Evolutionary conservation across 495 filamentous ascomycete species (phyloP).

Genomic region (Cercophora sp.): DNA sequence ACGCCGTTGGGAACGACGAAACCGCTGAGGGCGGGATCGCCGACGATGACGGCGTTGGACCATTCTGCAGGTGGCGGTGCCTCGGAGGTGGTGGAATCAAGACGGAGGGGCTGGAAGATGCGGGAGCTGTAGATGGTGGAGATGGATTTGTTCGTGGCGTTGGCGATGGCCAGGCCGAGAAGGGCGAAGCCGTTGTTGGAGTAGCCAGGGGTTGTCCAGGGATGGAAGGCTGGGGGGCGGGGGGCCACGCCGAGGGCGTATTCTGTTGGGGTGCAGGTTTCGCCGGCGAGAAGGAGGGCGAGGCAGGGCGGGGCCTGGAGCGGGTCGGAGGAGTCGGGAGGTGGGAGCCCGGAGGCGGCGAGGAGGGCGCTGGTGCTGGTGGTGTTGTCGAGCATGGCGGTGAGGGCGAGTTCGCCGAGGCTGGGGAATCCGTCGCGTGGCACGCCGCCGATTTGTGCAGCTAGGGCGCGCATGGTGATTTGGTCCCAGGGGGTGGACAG

Average conservation of each 20-base stretch:
- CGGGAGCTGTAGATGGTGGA: conserved; percentile 21
- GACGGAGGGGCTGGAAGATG: conserved; percentile 28
- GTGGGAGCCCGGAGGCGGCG: conserved; percentile 33
- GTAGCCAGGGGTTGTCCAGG: conserved; percentile 31
- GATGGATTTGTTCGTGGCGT: conserved; percentile 24
- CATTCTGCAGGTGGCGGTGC: conserved; percentile 19
- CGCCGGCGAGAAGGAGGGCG: conserved; percentile 13
- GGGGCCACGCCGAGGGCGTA: conserved; percentile 19
- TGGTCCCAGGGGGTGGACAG: conserved; percentile 37
- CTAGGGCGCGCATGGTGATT: conserved; percentile 42
- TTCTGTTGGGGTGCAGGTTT: conserved; percentile 10
- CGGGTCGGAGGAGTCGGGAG: conserved; percentile 26
- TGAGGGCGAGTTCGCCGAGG: conserved; percentile 11
- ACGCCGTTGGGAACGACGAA: conserved; percentile 15
- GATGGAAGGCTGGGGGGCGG: conserved; percentile 24
- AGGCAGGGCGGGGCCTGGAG: conserved; percentile 15
- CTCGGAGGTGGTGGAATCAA: conserved; percentile 23
- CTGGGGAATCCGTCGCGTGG: conserved; percentile 33
- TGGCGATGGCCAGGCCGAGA: conserved; percentile 29
- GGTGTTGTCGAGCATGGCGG: not conserved
- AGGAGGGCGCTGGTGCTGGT: conserved; percentile 3
- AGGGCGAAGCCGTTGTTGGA: conserved; percentile 31
- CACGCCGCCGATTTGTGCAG: conserved; percentile 42
- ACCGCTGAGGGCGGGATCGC: not conserved
- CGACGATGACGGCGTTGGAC: conserved; percentile 20